Evolutionary conservation across 108 stramenopile genomes (phyloP), one percentile per base, ranked within the genome.

Genomic region (Cylindrotheca fusiformis): DNA sequence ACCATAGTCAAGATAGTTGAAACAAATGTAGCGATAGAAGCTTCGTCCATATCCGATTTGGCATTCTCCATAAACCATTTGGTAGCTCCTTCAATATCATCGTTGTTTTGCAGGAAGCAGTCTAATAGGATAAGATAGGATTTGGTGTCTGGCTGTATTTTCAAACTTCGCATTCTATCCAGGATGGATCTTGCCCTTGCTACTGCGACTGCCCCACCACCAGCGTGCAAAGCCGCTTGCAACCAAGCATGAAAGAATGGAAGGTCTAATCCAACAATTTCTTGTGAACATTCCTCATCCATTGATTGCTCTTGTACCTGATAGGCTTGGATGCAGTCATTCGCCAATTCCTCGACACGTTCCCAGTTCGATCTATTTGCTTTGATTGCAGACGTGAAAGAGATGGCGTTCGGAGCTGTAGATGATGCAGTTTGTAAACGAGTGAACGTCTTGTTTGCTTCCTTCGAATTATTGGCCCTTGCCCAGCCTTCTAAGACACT

Each of bases 401-500:
- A 63, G 18, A 58, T 53, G 22, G 65, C 55, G 52, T 59, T 59
- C 1, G 71, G 71, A n/a, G 22, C 25, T 10, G 48, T 51, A 14
- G 65, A 65, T 12, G 41, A 14, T 17, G 54, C 33, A 1, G 18
- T 24, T 36, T 50, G 27, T 10, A 72, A n/a, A 18, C 23, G n/a
- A 1, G 41, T 41, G 32, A 51, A 65, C 1, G 65, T 33, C 24
- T 59, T 60, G 50, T 72, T 58, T n/a, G 71, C 63, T 44, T 65
- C 47, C 14, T 21, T 19, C 8, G 63, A 36, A 58, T 72, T 58
- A 5, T 49, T 19, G 32, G 32, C 22, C 30, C 55, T 63, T 8
- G 71, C 71, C 63, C 53, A 72, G 31, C 71, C 71, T 33, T 72
- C 71, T 58, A 72, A 46, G 18, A 72, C 25, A 10, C 55, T 30